Evolutionary conservation across 768 basidiomycete genomes (phyloP).

Genomic region (Russula emetica): DNA sequence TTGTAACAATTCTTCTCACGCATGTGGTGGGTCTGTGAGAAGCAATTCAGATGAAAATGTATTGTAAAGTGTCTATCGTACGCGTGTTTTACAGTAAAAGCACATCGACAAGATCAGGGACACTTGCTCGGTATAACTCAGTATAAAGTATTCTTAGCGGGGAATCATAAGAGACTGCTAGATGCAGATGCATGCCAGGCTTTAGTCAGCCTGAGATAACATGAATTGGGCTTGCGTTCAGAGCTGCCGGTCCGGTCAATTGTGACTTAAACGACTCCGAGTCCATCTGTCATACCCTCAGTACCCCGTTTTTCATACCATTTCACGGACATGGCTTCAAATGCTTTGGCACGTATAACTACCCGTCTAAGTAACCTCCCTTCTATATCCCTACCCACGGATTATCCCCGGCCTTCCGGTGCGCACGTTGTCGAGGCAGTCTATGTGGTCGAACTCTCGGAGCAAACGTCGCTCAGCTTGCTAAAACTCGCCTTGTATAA

Average conservation of each 20-base stretch:
- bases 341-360: slow-evolving; percentile 50
- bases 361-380: slow-evolving; percentile 75
- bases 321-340: slow-evolving; percentile 30
- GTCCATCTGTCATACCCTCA: background rate
- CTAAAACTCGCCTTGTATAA: slow-evolving; percentile 76
- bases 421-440: slow-evolving; percentile 79
- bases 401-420: slow-evolving; percentile 82
- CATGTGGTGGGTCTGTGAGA: background rate
- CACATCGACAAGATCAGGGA: no score
- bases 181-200: no score
- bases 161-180: no score
- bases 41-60: background rate
- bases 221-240: no score
- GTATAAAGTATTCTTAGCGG: no score
- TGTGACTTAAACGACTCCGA: background rate
- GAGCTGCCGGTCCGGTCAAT: background rate
- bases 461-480: slow-evolving; percentile 70
- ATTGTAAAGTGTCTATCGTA: background rate
- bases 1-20: background rate
- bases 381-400: slow-evolving; percentile 88
- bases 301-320: no score
- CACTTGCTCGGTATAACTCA: no score
- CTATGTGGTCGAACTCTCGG: slow-evolving; percentile 64
- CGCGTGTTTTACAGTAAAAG: no score
- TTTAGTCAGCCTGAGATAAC: no score